These are phyloP conservation scores for Cutaneotrichosporon sp. DNA, from an alignment of 1,284 basidiomycete genomes.

Conservation along the genomic window DNA sequence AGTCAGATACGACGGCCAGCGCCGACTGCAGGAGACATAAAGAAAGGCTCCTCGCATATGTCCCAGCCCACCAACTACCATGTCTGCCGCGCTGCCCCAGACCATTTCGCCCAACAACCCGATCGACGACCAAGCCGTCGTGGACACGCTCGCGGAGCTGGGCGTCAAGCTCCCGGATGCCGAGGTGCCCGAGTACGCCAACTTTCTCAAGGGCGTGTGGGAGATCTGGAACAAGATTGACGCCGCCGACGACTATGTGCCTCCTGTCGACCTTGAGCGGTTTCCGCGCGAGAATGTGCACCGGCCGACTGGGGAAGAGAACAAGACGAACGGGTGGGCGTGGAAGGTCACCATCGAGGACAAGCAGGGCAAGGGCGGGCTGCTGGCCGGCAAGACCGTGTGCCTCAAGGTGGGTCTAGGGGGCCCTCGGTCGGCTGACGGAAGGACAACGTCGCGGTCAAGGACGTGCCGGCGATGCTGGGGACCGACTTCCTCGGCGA, in stretches of 20 bases:
- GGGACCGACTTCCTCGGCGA: slow-evolving; percentile 38
- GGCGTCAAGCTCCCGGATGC: slow-evolving; percentile 17
- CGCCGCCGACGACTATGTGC: slow-evolving; percentile 38
- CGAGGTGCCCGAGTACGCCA: slow-evolving; percentile 22
- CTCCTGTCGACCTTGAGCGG: slow-evolving; percentile 30
- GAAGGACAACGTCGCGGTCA: slow-evolving; percentile 36
- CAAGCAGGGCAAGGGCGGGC: slow-evolving; percentile 10
- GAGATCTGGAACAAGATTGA: slow-evolving; percentile 38
- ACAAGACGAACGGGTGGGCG: slow-evolving; percentile 37
- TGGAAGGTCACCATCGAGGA: slow-evolving; percentile 27
- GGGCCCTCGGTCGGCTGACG: too few species aligned
- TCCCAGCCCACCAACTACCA: too few species aligned
- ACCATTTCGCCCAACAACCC: slow-evolving; percentile 32
- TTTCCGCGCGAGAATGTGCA: slow-evolving; percentile 32
- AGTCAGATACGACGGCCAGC: too few species aligned
- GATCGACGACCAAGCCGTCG: slow-evolving; percentile 26
- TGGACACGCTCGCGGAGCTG: slow-evolving; percentile 23
- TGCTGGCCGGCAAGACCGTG: slow-evolving; percentile 36
- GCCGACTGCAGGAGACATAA: too few species aligned
- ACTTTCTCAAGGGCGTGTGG: slow-evolving; percentile 34
- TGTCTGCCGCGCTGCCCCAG: slow-evolving; percentile 32
- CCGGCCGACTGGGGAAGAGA: slow-evolving; percentile 25
- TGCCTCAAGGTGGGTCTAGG: slow-evolving; percentile 40
- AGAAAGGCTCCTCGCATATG: too few species aligned
- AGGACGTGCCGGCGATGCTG: slow-evolving; percentile 36